Conservation (phyloP, 805 yeast species). For the Myxozyma lipomycoides region DNA sequence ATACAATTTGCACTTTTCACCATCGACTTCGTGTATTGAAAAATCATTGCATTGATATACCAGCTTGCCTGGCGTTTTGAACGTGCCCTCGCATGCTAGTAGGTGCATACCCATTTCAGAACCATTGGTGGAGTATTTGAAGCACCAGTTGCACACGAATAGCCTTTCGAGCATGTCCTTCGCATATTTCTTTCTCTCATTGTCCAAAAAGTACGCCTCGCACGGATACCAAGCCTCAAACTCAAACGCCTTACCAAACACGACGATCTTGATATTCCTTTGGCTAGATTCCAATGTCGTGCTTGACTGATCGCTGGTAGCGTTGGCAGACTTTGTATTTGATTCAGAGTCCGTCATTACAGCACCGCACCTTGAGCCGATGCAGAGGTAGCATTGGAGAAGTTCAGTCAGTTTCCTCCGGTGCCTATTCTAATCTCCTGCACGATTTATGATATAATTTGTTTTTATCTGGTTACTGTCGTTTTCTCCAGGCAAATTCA, state of each 20-base stretch:
- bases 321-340: not conserved
- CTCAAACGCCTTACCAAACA: conserved; percentile 56
- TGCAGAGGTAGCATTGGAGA: too few relatives aligned
- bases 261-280: conserved; percentile 57
- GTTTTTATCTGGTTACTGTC: too few relatives aligned
- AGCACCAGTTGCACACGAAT: conserved; percentile 75
- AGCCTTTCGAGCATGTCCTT: conserved; percentile 38
- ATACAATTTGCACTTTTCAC: conserved; percentile 57
- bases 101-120: conserved; percentile 50
- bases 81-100: conserved; percentile 28
- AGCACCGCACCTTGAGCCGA: too few relatives aligned
- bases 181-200: conserved; percentile 30
- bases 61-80: conserved; percentile 57
- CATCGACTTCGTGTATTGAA: conserved; percentile 64
- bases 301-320: not conserved
- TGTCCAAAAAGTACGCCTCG: conserved; percentile 61
- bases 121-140: conserved; percentile 62
- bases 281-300: not conserved
- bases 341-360: not conserved
- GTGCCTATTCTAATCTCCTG: too few relatives aligned
- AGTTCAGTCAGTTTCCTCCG: too few relatives aligned
- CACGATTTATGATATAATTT: too few relatives aligned
- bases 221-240: conserved; percentile 88
- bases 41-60: conserved; percentile 58
- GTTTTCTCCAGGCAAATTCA: too few relatives aligned